A percentile compares a stretch with the other conserved stretches of the same genome.
phyloP scores from a whole-genome alignment of 257 asterid species.

The Verbena officinalis region DNA sequence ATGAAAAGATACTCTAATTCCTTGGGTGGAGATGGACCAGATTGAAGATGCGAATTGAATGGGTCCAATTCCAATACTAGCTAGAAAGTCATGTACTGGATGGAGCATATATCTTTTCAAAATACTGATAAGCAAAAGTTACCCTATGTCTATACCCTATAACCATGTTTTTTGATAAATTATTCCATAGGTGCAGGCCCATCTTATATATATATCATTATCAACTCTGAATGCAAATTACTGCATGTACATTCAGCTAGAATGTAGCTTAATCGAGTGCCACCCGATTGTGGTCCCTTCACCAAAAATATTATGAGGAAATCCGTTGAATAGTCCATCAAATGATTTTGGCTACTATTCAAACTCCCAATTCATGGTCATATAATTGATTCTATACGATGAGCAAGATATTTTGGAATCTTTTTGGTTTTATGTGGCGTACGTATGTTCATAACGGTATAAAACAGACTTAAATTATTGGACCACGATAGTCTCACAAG shows the following conservation, averaged over 20 bases:
- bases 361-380: neutral
- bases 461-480: neutral
- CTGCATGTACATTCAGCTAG: too few relatives aligned
- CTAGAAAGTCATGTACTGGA: too few relatives aligned
- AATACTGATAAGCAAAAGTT: too few relatives aligned
- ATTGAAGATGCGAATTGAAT: too few relatives aligned
- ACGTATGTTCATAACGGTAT: too few relatives aligned
- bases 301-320: neutral
- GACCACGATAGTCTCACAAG: too few relatives aligned
- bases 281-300: conserved; percentile 19
- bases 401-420: neutral
- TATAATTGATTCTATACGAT: neutral
- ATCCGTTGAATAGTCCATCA: neutral
- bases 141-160: too few relatives aligned
- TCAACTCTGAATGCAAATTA: too few relatives aligned
- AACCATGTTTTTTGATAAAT: conserved; percentile 1
- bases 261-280: neutral
- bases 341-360: conserved; percentile 13
- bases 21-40: too few relatives aligned
- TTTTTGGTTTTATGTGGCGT: neutral
- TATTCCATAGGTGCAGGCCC: conserved; percentile 14
- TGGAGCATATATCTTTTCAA: too few relatives aligned
- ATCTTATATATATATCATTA: conserved; percentile 17
- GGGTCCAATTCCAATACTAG: too few relatives aligned
- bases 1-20: too few relatives aligned